phyloP scores from a whole-genome alignment of 2,329 filamentous ascomycete genomes.

The Penicillium sp. region DNA sequence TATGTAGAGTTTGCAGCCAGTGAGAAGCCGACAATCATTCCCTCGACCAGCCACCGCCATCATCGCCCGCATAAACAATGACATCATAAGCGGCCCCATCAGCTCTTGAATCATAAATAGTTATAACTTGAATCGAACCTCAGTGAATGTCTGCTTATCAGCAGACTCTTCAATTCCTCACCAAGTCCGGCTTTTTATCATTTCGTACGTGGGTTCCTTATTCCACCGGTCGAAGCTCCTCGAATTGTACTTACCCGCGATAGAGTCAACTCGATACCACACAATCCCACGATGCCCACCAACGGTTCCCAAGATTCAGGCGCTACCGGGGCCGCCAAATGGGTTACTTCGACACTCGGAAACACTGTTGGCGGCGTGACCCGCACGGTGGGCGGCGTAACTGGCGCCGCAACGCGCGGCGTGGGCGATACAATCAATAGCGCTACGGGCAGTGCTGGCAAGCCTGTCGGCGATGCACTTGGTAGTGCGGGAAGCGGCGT shows the following conservation, averaged over 20 bases:
- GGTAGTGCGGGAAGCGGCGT: slow-evolving; percentile 54
- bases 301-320: slow-evolving; percentile 36
- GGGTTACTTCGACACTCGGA: slow-evolving; percentile 55
- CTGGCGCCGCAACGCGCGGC: slow-evolving; percentile 57
- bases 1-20: neutral
- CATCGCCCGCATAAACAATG: slow-evolving; percentile 16
- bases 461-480: slow-evolving; percentile 56
- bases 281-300: slow-evolving; percentile 15
- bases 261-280: neutral
- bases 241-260: neutral
- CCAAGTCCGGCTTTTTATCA: neutral
- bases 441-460: slow-evolving; percentile 54
- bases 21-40: slow-evolving; percentile 1
- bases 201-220: too few relatives aligned
- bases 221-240: neutral
- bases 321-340: slow-evolving; percentile 53
- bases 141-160: neutral
- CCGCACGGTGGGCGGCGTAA: slow-evolving; percentile 53
- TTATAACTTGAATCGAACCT: neutral
- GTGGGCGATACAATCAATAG: slow-evolving; percentile 56
- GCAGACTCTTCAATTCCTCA: neutral
- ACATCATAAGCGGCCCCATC: slow-evolving; percentile 12
- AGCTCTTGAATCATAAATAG: neutral
- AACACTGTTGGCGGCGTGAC: slow-evolving; percentile 56
- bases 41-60: slow-evolving; percentile 14